A percentile compares a stretch with the other conserved stretches of the same genome.
Conservation (phyloP, 495 filamentous ascomycete genomes). For the Xylaria longipes region DNA sequence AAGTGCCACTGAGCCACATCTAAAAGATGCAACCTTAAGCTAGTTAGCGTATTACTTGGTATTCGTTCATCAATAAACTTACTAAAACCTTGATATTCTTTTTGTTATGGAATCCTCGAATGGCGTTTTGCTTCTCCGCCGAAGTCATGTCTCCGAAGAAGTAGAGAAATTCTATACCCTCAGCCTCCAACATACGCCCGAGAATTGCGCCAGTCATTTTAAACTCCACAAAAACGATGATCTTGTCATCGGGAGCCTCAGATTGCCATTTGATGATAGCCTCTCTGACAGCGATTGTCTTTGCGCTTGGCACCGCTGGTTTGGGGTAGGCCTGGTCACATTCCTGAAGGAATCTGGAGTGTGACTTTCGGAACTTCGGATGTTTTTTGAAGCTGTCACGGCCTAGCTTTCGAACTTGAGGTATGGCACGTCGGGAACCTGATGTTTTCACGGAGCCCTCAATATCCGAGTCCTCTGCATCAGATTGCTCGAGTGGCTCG, state of each 20-base stretch:
- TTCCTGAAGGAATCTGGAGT: not conserved
- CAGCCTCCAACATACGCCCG: conserved; percentile 36
- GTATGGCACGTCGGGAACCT: not conserved
- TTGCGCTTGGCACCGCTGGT: conserved; percentile 35
- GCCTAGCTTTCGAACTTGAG: not conserved
- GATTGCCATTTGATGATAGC: conserved; percentile 40
- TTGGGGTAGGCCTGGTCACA: not conserved
- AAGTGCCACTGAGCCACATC: conserved; percentile 42
- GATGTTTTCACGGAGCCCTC: not conserved
- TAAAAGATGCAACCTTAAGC: conserved; percentile 39
- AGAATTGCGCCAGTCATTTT: conserved; percentile 40
- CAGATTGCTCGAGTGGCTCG: not conserved
- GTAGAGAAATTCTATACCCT: conserved; percentile 34
- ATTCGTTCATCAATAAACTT: not conserved
- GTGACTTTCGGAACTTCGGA: not conserved
- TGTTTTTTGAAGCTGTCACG: not conserved
- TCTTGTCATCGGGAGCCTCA: conserved; percentile 48
- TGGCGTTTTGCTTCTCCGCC: conserved; percentile 25
- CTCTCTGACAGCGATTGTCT: conserved; percentile 39
- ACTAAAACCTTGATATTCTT: conserved; percentile 41
- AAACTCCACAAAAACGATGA: conserved; percentile 48
- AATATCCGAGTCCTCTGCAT: not conserved
- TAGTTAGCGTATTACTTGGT: not conserved
- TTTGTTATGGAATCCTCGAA: conserved; percentile 32
- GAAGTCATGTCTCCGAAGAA: conserved; percentile 32